phyloP scores from a whole-genome alignment of 176 grass and related monocot genomes.

The Oryza punctata region DNA sequence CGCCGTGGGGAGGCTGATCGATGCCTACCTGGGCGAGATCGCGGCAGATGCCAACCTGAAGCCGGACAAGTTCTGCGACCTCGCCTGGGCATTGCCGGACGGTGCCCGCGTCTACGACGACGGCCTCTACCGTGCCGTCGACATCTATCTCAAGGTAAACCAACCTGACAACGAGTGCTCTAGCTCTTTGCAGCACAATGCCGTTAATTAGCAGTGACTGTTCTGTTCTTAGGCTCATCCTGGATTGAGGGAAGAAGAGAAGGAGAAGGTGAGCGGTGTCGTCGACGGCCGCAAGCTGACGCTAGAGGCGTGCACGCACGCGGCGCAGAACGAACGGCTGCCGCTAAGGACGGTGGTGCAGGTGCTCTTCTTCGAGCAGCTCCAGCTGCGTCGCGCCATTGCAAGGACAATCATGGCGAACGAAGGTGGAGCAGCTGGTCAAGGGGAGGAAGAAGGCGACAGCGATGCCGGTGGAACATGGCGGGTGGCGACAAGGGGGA shows the following conservation, averaged over 20 bases:
- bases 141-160: conserved; percentile 91
- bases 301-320: conserved; percentile 92
- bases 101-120: conserved; percentile 79
- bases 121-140: conserved; percentile 92
- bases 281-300: conserved; percentile 94
- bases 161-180: neutral
- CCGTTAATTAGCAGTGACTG: neutral
- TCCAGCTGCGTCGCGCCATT: conserved; percentile 90
- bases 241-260: conserved; percentile 76
- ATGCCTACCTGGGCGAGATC: conserved; percentile 87
- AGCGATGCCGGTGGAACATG: conserved; percentile 47
- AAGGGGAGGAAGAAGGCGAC: conserved; percentile 43
- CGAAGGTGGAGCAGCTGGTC: conserved; percentile 47
- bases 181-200: conserved; percentile 2
- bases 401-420: conserved; percentile 67
- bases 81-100: conserved; percentile 88
- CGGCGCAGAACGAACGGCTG: conserved; percentile 90
- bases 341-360: conserved; percentile 88
- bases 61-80: conserved; percentile 85
- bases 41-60: conserved; percentile 87
- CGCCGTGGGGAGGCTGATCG: conserved; percentile 67
- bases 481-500: conserved; percentile 60
- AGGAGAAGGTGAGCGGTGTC: conserved; percentile 76
- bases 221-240: conserved; percentile 64
- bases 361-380: conserved; percentile 99